Evolutionary conservation across 2,329 filamentous ascomycete species (phyloP), one percentile per base, ranked within the genome.

Genomic region (Xylariaceae sp.): DNA sequence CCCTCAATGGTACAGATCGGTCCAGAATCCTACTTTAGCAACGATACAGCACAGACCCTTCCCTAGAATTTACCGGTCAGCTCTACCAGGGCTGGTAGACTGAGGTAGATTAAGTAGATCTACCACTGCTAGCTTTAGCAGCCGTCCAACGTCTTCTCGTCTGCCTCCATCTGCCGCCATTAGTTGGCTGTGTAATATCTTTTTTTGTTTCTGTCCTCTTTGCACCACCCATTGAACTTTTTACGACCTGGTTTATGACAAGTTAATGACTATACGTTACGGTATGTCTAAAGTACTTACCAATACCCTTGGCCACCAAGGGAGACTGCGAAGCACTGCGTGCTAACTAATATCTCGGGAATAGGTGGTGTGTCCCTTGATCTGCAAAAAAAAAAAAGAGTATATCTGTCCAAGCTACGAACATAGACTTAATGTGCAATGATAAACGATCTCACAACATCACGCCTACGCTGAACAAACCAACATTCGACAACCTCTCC

Each of bases 381-480:
- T 13, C 35, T 24, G 35, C 22, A 26, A 26, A n/a, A n/a, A n/a
- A n/a, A n/a, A n/a, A n/a, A n/a, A n/a, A n/a, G 22, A 37, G 18
- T 19, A 19, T 29, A 26, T n/a, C 35, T n/a, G 22, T 9, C 13
- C 13, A 12, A 24, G 12, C 34, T 15, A 39, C 44, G 18, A 34
- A 40, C 44, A 44, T 49, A 49, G 42, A 44, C 39, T 39, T 48
- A 43, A 49, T 48, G 43, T 44, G 43, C 40, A 45, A 50, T 43
- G 37, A 49, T 45, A 51, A 39, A 50, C 39, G 34, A 42, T 40
- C 33, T 32, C 11, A 37, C 42, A 37, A 43, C 26, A 34, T 16
- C 22, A 19, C 30, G 18, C 37, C 37, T 26, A 35, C 28, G 29
- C 31, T 42, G 36, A 42, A 42, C 19, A 36, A 37, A 35, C 36